Percentiles rank a stretch among this genome's conserved stretches.
phyloP scores from a whole-genome alignment of 2,329 filamentous ascomycete genomes.

The Magnaporthiopsis rhizophila region DNA sequence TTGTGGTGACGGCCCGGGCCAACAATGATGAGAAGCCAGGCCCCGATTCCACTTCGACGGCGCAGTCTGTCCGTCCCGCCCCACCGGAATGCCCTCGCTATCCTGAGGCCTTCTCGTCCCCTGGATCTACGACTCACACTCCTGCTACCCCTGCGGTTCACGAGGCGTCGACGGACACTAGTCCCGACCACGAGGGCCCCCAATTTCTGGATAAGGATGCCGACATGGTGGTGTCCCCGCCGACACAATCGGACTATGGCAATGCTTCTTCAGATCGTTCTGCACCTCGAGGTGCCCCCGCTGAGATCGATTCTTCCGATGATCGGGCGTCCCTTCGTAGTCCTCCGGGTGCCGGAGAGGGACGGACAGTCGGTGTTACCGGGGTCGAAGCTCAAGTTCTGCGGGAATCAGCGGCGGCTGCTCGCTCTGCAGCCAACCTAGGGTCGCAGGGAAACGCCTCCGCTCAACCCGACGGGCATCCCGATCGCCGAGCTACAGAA shows the following conservation, averaged over 20 bases:
- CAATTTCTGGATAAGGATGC: constrained; percentile 42
- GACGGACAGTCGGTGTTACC: constrained; percentile 16
- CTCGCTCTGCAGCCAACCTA: background rate
- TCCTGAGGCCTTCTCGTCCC: constrained; percentile 42
- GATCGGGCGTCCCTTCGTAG: background rate
- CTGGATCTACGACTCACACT: constrained; percentile 63
- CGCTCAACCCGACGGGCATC: background rate
- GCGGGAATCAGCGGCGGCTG: constrained; percentile 30
- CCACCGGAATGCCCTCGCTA: background rate
- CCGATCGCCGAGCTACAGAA: background rate
- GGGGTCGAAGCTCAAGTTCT: constrained; percentile 36
- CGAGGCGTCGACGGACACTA: constrained; percentile 64
- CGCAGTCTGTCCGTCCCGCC: background rate
- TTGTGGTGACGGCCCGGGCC: background rate
- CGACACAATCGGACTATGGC: background rate
- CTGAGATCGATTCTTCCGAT: background rate
- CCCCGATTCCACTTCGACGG: background rate
- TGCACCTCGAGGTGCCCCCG: too few relatives aligned
- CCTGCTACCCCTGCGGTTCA: constrained; percentile 63
- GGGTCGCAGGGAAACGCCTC: too few relatives aligned
- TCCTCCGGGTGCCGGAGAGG: background rate
- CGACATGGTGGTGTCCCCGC: constrained; percentile 23
- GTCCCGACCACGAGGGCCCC: constrained; percentile 59
- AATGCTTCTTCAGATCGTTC: background rate
- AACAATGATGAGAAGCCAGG: background rate